Evolutionary conservation across 768 basidiomycete species (phyloP), one percentile per base, ranked within the genome.

Genomic region (Kwoniella sp.): DNA sequence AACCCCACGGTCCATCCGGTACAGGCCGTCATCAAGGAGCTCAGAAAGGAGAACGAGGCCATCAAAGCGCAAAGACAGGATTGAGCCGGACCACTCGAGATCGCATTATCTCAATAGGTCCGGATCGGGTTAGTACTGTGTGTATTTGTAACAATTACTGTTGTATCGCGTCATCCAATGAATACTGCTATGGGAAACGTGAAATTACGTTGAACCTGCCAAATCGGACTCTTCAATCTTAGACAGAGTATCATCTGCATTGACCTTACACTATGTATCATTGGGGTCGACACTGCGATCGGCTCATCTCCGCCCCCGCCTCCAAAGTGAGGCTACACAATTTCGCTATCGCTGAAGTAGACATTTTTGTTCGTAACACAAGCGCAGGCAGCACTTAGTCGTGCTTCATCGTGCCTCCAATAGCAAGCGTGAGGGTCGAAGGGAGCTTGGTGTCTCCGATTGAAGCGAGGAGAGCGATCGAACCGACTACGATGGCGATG

Each of bases 11-110:
- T n/a, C n/a, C n/a, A n/a, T n/a, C n/a, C 53, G 41, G 1, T 45
- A 8, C 65, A 93, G 91, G 90, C 89, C 37, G 90, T 93, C 2
- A 86, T 93, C 58, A 90, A 90, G 74, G 91, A 92, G 78, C 86
- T 93, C 22, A 85, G 90, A 61, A 84, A 88, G 58, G 91, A 92
- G 81, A 87, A 85, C 59, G 83, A 85, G 26, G 79, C 81, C 9
- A 56, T 85, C 58, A 82, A 74, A 55, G 74, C 70, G 50, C 64
- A 58, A 28, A 45, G 28, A 15, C 9, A n/a, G 37, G 56, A 30
- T 45, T 25, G 41, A 22, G 17, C 26, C 29, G 17, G 57, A 34
- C 7, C 7, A 34, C 13, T 5, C 34, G 25, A 5, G 48, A n/a
- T 5, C 7, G 25, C 5, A 20, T n/a, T 26, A n/a, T n/a, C n/a